Evolutionary conservation across 345 rosid species (phyloP).

Genomic region (Aurinia saxatilis): DNA sequence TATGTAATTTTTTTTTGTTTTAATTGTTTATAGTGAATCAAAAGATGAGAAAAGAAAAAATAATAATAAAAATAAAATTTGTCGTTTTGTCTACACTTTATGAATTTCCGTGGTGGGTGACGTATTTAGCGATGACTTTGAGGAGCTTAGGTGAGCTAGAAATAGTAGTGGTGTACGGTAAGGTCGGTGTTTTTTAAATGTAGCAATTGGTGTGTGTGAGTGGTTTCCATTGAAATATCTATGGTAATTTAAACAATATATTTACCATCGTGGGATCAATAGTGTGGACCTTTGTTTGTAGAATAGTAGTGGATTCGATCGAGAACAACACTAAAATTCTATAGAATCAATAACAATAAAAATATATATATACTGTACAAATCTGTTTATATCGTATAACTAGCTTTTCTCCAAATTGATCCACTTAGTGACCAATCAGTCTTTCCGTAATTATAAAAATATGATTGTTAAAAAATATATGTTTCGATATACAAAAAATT

Average conservation of each 20-base stretch:
- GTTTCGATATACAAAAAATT: too few relatives aligned
- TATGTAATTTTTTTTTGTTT: too few relatives aligned
- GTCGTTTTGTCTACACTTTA: constrained; percentile 18
- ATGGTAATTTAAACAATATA: neutral
- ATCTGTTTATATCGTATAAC: too few relatives aligned
- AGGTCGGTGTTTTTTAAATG: constrained; percentile 2
- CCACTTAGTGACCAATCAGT: too few relatives aligned
- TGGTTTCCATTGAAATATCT: neutral
- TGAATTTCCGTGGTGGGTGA: constrained; percentile 22
- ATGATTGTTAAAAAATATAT: too few relatives aligned
- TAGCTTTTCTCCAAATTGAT: too few relatives aligned
- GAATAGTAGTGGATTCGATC: neutral
- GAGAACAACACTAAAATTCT: neutral
- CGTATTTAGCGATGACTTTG: constrained; percentile 22
- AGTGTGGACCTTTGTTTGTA: neutral
- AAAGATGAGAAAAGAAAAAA: neutral
- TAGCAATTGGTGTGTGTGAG: neutral
- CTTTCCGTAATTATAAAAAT: too few relatives aligned
- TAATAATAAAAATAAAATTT: too few relatives aligned
- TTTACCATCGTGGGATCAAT: neutral
- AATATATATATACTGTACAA: too few relatives aligned
- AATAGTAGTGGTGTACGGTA: constrained; percentile 7
- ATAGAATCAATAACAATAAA: too few relatives aligned
- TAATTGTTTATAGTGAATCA: neutral
- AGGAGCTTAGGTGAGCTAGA: constrained; percentile 12